Evolutionary conservation across 768 basidiomycete species (phyloP).

Genomic region (Tulasnella sp.): DNA sequence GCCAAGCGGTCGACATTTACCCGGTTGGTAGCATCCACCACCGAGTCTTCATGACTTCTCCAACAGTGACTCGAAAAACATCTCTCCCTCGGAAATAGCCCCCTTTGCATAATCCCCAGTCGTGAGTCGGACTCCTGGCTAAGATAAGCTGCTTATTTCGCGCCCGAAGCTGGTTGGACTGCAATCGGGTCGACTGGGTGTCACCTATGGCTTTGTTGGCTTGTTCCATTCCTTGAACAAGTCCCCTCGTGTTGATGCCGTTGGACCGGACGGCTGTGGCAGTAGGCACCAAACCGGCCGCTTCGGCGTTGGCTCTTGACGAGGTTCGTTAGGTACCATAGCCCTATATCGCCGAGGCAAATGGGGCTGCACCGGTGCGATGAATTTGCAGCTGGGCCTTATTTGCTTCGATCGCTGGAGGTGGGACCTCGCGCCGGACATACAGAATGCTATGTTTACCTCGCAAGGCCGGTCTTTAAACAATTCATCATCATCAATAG

Average conservation of each 20-base stretch:
- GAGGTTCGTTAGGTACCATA: slow-evolving; percentile 36
- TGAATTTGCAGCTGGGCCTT: slow-evolving; percentile 50
- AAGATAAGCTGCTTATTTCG: slow-evolving; percentile 97
- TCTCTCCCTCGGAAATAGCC: slow-evolving; percentile 84
- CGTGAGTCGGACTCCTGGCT: slow-evolving; percentile 90
- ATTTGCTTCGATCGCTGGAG: slow-evolving; percentile 29
- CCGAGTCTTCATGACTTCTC: slow-evolving; percentile 96
- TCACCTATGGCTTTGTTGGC: slow-evolving; percentile 46
- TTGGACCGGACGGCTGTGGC: slow-evolving; percentile 58
- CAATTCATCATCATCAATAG: slow-evolving; percentile 83
- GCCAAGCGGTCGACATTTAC: too few relatives aligned
- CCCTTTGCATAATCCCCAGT: slow-evolving; percentile 97
- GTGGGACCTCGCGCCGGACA: slow-evolving; percentile 25
- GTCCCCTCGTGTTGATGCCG: slow-evolving; percentile 82
- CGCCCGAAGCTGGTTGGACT: slow-evolving; percentile 97
- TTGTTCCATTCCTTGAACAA: too few relatives aligned
- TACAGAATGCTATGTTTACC: slow-evolving; percentile 21
- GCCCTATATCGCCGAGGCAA: slow-evolving; percentile 60
- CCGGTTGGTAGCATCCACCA: slow-evolving; percentile 98
- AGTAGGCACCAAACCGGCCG: not conserved
- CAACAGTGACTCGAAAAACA: slow-evolving; percentile 99
- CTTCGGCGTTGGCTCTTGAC: slow-evolving; percentile 31
- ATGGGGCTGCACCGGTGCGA: slow-evolving; percentile 78
- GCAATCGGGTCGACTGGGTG: slow-evolving; percentile 62
- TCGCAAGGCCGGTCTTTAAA: slow-evolving; percentile 57